These are phyloP conservation scores for Candida adriatica DNA, from an alignment of 805 yeast genomes.

Conservation along the genomic window DNA sequence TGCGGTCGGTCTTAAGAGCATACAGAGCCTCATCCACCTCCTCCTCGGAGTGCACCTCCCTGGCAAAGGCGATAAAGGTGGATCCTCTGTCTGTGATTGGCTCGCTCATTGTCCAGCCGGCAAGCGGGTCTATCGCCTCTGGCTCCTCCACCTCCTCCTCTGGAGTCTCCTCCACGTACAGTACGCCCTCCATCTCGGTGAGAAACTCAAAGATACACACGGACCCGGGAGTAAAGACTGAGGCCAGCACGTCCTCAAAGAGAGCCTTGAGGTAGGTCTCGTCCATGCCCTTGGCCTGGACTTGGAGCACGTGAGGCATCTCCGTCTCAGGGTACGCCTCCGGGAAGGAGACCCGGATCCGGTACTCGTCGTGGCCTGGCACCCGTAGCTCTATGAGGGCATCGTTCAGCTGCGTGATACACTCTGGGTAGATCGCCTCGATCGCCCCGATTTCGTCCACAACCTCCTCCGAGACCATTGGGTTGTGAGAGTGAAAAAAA, in stretches of 20 bases:
- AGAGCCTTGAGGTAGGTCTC: slow-evolving; percentile 40
- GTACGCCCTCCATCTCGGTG: slow-evolving; percentile 53
- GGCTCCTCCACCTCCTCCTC: slow-evolving; percentile 8
- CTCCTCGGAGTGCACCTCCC: slow-evolving; percentile 52
- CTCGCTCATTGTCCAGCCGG: slow-evolving; percentile 72
- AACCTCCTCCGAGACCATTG: slow-evolving; percentile 39
- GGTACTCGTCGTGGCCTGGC: slow-evolving; percentile 57
- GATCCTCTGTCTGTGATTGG: slow-evolving; percentile 81
- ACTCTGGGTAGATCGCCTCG: slow-evolving; percentile 79
- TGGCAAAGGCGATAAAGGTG: slow-evolving; percentile 73
- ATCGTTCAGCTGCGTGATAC: slow-evolving; percentile 32
- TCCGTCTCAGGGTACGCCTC: slow-evolving; percentile 54
- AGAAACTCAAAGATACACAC: slow-evolving; percentile 80
- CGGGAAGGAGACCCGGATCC: slow-evolving; percentile 69
- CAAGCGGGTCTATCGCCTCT: slow-evolving; percentile 38
- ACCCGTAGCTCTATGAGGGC: slow-evolving; percentile 38
- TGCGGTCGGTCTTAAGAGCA: slow-evolving; percentile 53
- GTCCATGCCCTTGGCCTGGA: slow-evolving; percentile 28
- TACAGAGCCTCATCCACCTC: slow-evolving; percentile 55
- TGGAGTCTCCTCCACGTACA: slow-evolving; percentile 28
- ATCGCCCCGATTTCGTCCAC: slow-evolving; percentile 75
- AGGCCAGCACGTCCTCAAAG: slow-evolving; percentile 45
- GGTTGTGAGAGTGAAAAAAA: too few species aligned
- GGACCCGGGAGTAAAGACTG: slow-evolving; percentile 48
- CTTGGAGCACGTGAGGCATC: slow-evolving; percentile 59